Conservation (phyloP, 2,329 filamentous ascomycete genomes). For the Dothideomycetes sp. region DNA sequence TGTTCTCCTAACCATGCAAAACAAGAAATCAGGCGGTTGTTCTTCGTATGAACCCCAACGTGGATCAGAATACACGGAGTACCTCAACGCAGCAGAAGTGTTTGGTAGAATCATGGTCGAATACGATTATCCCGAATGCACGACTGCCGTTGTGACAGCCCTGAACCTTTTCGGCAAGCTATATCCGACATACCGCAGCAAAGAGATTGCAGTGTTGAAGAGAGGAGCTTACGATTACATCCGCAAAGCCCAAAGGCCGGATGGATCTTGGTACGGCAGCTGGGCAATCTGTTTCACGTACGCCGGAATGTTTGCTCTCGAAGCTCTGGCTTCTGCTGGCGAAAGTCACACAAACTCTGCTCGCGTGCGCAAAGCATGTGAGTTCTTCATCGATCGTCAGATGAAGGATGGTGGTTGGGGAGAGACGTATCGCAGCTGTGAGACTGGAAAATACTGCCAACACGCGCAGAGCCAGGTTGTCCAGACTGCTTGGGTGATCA, state of each 20-base stretch:
- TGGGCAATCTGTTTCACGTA: slow-evolving; percentile 99
- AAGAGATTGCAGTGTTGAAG: slow-evolving; percentile 68
- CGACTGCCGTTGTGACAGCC: slow-evolving; percentile 84
- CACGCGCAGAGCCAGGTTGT: slow-evolving; percentile 81
- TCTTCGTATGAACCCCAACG: slow-evolving; percentile 82
- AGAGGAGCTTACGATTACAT: slow-evolving; percentile 71
- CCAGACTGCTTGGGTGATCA: slow-evolving; percentile 80
- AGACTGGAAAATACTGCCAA: slow-evolving; percentile 64
- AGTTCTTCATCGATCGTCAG: slow-evolving; percentile 79
- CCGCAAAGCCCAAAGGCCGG: slow-evolving; percentile 62
- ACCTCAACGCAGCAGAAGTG: slow-evolving; percentile 89
- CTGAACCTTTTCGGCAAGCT: slow-evolving; percentile 71
- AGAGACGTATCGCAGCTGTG: slow-evolving; percentile 82
- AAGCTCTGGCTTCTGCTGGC: slow-evolving; percentile 71
- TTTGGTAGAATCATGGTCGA: slow-evolving; percentile 98
- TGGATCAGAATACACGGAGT: slow-evolving; percentile 68
- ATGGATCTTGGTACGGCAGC: slow-evolving; percentile 95
- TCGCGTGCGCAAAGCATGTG: slow-evolving; percentile 63
- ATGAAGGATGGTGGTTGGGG: slow-evolving; percentile 91
- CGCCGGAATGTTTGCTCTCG: slow-evolving; percentile 89
- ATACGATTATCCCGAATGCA: slow-evolving; percentile 97
- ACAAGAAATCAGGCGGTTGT: slow-evolving; percentile 65
- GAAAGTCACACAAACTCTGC: slow-evolving; percentile 70
- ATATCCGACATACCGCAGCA: slow-evolving; percentile 69
- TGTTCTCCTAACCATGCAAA: slow-evolving; percentile 85